Conservation (phyloP, 2,329 filamentous ascomycete genomes). For the Colletotrichum orchidophilum region DNA sequence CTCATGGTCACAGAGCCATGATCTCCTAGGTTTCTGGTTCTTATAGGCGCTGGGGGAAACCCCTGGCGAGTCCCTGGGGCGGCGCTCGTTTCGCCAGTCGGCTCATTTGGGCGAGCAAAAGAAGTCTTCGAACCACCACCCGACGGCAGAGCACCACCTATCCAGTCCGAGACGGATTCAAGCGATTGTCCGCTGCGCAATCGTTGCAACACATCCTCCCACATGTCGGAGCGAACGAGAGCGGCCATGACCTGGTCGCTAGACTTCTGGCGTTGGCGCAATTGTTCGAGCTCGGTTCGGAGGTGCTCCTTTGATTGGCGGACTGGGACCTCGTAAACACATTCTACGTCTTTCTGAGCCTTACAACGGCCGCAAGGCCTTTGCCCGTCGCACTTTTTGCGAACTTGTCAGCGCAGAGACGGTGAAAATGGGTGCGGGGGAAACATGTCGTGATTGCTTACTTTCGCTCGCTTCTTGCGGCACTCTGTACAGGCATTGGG, state of each 20-base stretch:
- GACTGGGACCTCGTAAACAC: slow-evolving; percentile 69
- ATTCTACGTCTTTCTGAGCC: slow-evolving; percentile 63
- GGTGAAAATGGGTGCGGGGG: neutral
- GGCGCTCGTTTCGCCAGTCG: slow-evolving; percentile 35
- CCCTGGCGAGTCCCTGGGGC: slow-evolving; percentile 39
- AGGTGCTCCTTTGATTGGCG: slow-evolving; percentile 72
- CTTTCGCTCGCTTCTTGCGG: slow-evolving; percentile 70
- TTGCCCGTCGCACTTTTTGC: slow-evolving; percentile 65
- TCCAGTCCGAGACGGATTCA: slow-evolving; percentile 65
- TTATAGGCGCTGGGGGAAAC: slow-evolving; percentile 37
- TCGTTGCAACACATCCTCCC: slow-evolving; percentile 63
- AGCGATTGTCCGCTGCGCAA: slow-evolving; percentile 63
- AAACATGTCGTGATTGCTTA: slow-evolving; percentile 40
- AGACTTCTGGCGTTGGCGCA: slow-evolving; percentile 63
- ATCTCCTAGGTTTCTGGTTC: slow-evolving; percentile 20
- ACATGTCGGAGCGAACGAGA: slow-evolving; percentile 58
- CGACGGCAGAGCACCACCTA: slow-evolving; percentile 48
- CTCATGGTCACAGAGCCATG: slow-evolving; percentile 37
- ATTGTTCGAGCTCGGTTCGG: slow-evolving; percentile 65
- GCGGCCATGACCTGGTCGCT: slow-evolving; percentile 66
- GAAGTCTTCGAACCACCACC: slow-evolving; percentile 42
- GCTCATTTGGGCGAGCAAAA: slow-evolving; percentile 40
- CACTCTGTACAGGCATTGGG: slow-evolving; percentile 70
- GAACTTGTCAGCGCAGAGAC: neutral
- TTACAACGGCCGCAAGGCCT: slow-evolving; percentile 65